Conservation (phyloP, 352 stramenopile genomes). For the Globisporangium rhizosaccharum region DNA sequence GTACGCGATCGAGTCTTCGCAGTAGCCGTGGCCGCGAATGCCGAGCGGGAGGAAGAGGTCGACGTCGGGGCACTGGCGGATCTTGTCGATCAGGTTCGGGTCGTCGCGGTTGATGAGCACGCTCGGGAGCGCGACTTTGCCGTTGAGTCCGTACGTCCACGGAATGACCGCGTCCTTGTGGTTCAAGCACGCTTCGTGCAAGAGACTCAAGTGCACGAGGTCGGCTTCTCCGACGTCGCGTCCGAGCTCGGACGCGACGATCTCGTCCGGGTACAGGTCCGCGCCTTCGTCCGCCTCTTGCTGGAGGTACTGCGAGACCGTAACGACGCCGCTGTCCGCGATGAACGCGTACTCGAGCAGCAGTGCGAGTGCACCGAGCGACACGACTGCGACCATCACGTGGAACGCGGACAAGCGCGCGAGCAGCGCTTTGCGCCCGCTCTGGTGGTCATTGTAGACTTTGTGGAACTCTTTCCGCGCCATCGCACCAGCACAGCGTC, state of each 20-base stretch:
- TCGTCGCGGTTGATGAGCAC: conserved; percentile 25
- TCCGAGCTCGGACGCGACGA: conserved; percentile 31
- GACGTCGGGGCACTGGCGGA: conserved; percentile 56
- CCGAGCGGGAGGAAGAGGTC: conserved; percentile 51
- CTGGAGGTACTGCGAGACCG: conserved; percentile 10
- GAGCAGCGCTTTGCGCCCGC: conserved; percentile 1
- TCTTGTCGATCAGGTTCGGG: conserved; percentile 30
- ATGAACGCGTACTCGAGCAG: conserved; percentile 13
- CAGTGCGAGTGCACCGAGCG: conserved; percentile 9
- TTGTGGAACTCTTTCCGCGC: conserved; percentile 16
- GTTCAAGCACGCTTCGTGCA: conserved; percentile 40
- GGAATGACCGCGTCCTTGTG: conserved; percentile 44
- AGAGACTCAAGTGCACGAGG: conserved; percentile 42
- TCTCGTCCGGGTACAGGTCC: conserved; percentile 38
- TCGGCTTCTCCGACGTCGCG: conserved; percentile 25
- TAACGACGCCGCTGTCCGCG: not conserved
- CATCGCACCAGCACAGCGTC: not conserved
- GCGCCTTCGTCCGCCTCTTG: conserved; percentile 23
- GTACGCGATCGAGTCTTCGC: conserved; percentile 60
- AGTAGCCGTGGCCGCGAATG: conserved; percentile 43
- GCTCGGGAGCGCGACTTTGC: conserved; percentile 14
- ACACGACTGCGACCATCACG: conserved; percentile 6
- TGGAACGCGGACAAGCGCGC: conserved; percentile 13
- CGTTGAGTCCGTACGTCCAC: conserved; percentile 17
- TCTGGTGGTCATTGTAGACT: conserved; percentile 7